Conservation (phyloP, 495 filamentous ascomycete species). For the Aspergillus baeticus region DNA sequence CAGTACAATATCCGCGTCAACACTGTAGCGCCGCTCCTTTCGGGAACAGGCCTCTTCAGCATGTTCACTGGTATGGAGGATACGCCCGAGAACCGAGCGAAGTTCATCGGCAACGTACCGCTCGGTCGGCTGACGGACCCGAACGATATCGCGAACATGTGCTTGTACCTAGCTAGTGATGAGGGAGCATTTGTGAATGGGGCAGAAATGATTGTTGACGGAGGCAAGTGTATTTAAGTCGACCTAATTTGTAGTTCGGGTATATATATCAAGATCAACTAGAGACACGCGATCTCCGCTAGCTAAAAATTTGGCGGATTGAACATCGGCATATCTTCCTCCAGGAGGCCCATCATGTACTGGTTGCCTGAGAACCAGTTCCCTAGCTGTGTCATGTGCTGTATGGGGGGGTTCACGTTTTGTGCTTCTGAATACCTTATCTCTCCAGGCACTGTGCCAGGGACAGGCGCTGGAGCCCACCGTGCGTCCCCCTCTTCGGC, state of each 20-base stretch:
- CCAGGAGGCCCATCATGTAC: slow-evolving; percentile 62
- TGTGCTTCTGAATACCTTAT: slow-evolving; percentile 11
- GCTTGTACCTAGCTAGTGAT: slow-evolving; percentile 63
- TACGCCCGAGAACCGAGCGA: slow-evolving; percentile 65
- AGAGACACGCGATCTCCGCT: neutral
- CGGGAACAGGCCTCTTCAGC: slow-evolving; percentile 63
- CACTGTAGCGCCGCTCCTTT: slow-evolving; percentile 59
- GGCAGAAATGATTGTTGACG: slow-evolving; percentile 44
- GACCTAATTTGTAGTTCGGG: neutral
- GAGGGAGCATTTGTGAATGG: slow-evolving; percentile 73
- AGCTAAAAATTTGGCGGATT: slow-evolving; percentile 30
- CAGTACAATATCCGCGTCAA: slow-evolving; percentile 65
- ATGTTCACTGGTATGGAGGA: slow-evolving; percentile 65
- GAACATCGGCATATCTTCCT: slow-evolving; percentile 57
- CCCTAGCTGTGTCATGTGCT: slow-evolving; percentile 50
- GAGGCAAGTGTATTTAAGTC: slow-evolving; percentile 35
- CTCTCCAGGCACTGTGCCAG: slow-evolving; percentile 15
- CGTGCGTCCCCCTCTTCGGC: slow-evolving; percentile 16
- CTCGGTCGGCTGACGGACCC: slow-evolving; percentile 62
- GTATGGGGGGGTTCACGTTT: slow-evolving; percentile 15
- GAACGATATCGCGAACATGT: slow-evolving; percentile 66
- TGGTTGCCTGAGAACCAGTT: slow-evolving; percentile 70
- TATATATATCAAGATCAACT: neutral
- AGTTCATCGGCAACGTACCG: slow-evolving; percentile 66
- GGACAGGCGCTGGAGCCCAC: slow-evolving; percentile 9